phyloP scores from a whole-genome alignment of 1,139 yeast genomes.

The Geotrichum fermentans region DNA sequence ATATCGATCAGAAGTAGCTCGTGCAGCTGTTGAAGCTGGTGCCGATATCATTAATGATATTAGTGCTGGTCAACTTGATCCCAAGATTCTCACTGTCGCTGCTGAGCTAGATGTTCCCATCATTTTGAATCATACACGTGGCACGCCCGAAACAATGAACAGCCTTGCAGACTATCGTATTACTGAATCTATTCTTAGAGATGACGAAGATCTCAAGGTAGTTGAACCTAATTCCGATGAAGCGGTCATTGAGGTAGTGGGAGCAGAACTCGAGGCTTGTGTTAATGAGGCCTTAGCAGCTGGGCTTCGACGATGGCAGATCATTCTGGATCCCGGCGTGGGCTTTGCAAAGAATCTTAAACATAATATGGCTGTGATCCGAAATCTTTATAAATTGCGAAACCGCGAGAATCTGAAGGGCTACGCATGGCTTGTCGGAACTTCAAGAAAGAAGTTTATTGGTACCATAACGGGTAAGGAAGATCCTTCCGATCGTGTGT shows the following conservation, averaged over 20 bases:
- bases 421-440: conserved; percentile 72
- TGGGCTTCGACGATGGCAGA: conserved; percentile 85
- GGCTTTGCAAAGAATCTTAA: conserved; percentile 78
- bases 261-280: conserved; percentile 58
- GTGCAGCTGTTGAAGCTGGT: conserved; percentile 62
- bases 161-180: conserved; percentile 49
- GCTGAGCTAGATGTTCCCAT: conserved; percentile 67
- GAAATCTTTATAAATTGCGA: conserved; percentile 42
- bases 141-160: conserved; percentile 72
- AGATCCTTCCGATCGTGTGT: conserved; percentile 47
- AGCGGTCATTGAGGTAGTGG: conserved; percentile 45
- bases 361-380: conserved; percentile 66
- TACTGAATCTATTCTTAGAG: conserved; percentile 26
- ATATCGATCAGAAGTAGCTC: conserved; percentile 71
- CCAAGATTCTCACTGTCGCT: conserved; percentile 58
- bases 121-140: conserved; percentile 79
- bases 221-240: conserved; percentile 36
- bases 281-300: conserved; percentile 51
- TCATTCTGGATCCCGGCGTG: conserved; percentile 87
- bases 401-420: conserved; percentile 39
- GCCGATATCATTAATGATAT: conserved; percentile 92
- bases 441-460: conserved; percentile 82
- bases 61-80: conserved; percentile 74
- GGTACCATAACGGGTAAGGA: conserved; percentile 55
- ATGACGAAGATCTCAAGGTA: conserved; percentile 40